Base-by-base conservation (phyloP, 495 filamentous ascomycete species). In the Hamigera avellanea region DNA sequence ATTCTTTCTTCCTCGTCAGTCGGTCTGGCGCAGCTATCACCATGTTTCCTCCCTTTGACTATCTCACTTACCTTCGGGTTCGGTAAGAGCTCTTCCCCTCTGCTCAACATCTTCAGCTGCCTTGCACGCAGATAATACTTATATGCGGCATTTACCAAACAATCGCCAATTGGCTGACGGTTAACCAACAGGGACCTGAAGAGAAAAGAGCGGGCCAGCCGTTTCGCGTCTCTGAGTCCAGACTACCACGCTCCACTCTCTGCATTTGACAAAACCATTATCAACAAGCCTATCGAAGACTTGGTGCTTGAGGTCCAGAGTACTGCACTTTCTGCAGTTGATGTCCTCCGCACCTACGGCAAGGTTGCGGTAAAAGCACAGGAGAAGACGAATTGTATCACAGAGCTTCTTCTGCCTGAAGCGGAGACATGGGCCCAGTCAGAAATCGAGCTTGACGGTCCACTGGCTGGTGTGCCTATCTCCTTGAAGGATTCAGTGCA, bases 351-450 rank as follows among this genome's bases (percentile, higher is more conserved):
- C 37, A 77, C 86, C n/a, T 98, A 95, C 50, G 86, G 86, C 48
- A 94, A 93, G 59, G 73, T 87, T 8, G 83, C 89, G 1, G 57
- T 94, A 23, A 78, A 75, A 44, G 91, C 88, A 5, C 91, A 96
- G 34, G 66, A 76, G 32, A 79, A 82, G 56, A 94, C 87, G 0
- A 95, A 95, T 57, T 94, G 86, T 45, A 58, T 94, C 3, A 98
- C 91, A 0, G 91, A 98, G 63, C 66, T 96, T 25, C 69, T 96
- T 57, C 69, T 98, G 8, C 67, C 75, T 0, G 78, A 76, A 31
- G 87, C 89, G 0, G 85, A 93, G 54, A 46, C 57, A n/a, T 95
- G 86, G 86, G 61, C 78, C 6, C 62, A 78, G 33, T 62, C 54
- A 0, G 69, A 78, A 10, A 66, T 93, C 34, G 85, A 95, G 45